A percentile compares a stretch with the other conserved stretches of the same genome.
phyloP scores from a whole-genome alignment of 1,284 basidiomycete species.

The Thecaphora thlaspeos region DNA sequence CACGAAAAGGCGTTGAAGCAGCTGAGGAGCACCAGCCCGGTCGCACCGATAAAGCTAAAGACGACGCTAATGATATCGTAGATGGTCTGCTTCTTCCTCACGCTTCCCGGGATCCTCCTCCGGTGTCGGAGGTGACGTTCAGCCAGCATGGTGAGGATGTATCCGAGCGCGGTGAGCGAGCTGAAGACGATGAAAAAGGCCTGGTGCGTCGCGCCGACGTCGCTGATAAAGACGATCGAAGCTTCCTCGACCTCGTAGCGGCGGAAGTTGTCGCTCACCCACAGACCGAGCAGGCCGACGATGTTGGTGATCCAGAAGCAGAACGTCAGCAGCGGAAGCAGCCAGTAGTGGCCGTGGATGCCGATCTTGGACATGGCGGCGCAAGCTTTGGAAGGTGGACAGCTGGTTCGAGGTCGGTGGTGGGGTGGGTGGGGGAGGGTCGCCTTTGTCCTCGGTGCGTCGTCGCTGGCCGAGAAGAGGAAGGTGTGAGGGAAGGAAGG shows the following conservation, averaged over 20 bases:
- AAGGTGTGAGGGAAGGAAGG: no score
- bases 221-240: conserved; percentile 60
- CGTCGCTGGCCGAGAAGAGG: no score
- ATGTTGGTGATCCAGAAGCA: conserved; percentile 40
- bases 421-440: no score
- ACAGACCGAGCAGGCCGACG: conserved; percentile 57
- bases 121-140: conserved; percentile 62
- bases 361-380: conserved; percentile 26
- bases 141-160: conserved; percentile 59
- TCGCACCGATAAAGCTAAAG: conserved; percentile 59
- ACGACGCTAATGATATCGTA: conserved; percentile 60
- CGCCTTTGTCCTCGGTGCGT: no score
- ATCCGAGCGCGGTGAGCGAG: conserved; percentile 32
- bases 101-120: conserved; percentile 61
- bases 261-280: conserved; percentile 58
- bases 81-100: conserved; percentile 57
- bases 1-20: conserved; percentile 53
- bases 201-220: conserved; percentile 59
- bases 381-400: no score
- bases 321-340: conserved; percentile 39
- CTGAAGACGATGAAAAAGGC: conserved; percentile 50
- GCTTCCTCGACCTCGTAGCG: conserved; percentile 58
- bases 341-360: conserved; percentile 28
- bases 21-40: conserved; percentile 60
- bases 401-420: no score